Evolutionary conservation across 768 basidiomycete species (phyloP), one percentile per base, ranked within the genome.

Genomic region (Cystofilobasidium macerans): DNA sequence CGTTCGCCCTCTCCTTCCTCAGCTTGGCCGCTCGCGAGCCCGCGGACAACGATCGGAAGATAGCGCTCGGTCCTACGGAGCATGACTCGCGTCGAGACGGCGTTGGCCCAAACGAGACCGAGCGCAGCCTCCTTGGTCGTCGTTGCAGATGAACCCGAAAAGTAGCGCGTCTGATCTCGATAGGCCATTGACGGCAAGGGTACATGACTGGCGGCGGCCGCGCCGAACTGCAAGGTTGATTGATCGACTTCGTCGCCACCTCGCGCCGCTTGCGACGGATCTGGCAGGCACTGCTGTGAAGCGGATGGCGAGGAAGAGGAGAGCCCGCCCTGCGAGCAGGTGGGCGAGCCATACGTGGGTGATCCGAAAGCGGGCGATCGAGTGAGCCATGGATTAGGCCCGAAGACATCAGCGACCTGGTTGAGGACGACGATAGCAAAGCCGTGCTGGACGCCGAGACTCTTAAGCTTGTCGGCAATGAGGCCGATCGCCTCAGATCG

Each of bases 51-150:
- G 32, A 86, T 73, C 65, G 84, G 79, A 54, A 83, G 80, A 64
- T 86, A 80, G 67, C 89, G 79, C 13, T 82, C 82, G 0, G 91
- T 92, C 35, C 89, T 82, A 51, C 81, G 82, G 60, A 95, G 81
- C 80, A 94, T 85, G 54, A 97, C 81, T 28, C 94, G 82, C 5
- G 81, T 81, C 70, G 94, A 93, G 64, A 98, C 80, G 71, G 89
- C 86, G 75, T 94, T 97, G 20, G 93, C 87, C 94, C 94, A 98
- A 12, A 84, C 85, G 59, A 95, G 83, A 3, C 93, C 93, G 2
- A 98, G 78, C 43, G 82, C 83, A 0, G 88, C 90, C 75, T 94
- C 87, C 72, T 91, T 90, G 53, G 74, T 76, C 65, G 81, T 16
- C 1, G 26, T n/a, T 11, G 78, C 66, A 84, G 83, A 1, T 82